These are phyloP conservation scores for Schizopora paradoxa DNA, from an alignment of 1,284 basidiomycete genomes.

Conservation along the genomic window DNA sequence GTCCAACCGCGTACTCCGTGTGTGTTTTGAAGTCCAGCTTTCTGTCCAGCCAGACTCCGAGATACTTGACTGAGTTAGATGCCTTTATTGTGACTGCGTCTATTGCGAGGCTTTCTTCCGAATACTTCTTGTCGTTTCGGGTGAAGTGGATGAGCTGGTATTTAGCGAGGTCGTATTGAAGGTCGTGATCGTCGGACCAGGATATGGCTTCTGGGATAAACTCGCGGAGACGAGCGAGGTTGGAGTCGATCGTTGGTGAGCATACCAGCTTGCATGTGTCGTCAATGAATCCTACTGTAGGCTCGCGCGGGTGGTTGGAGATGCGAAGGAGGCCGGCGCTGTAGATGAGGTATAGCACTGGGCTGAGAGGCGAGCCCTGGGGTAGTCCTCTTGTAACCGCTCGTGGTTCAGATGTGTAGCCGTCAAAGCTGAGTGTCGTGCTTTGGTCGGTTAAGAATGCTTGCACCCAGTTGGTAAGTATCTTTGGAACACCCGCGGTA, in stretches of 20 bases:
- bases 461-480: slow-evolving; percentile 6
- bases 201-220: not conserved
- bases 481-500: too few species aligned
- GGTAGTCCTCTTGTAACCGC: slow-evolving; percentile 7
- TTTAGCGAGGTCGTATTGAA: slow-evolving; percentile 10
- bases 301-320: not conserved
- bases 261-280: slow-evolving; percentile 4
- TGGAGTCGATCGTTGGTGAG: slow-evolving; percentile 10
- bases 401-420: slow-evolving; percentile 6
- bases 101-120: not conserved
- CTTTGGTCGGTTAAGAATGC: slow-evolving; percentile 8
- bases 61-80: not conserved
- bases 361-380: slow-evolving; percentile 15
- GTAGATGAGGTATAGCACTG: slow-evolving; percentile 14
- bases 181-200: slow-evolving; percentile 6
- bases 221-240: slow-evolving; percentile 2
- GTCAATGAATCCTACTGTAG: slow-evolving; percentile 7
- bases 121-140: not conserved
- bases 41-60: not conserved
- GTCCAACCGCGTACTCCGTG: not conserved
- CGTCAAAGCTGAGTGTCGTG: slow-evolving; percentile 13
- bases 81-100: not conserved
- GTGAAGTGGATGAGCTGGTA: slow-evolving; percentile 14
- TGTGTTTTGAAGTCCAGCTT: not conserved
- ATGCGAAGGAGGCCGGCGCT: slow-evolving; percentile 11